Conservation (phyloP, 345 rosid species). For the Syzygium oleosum region DNA sequence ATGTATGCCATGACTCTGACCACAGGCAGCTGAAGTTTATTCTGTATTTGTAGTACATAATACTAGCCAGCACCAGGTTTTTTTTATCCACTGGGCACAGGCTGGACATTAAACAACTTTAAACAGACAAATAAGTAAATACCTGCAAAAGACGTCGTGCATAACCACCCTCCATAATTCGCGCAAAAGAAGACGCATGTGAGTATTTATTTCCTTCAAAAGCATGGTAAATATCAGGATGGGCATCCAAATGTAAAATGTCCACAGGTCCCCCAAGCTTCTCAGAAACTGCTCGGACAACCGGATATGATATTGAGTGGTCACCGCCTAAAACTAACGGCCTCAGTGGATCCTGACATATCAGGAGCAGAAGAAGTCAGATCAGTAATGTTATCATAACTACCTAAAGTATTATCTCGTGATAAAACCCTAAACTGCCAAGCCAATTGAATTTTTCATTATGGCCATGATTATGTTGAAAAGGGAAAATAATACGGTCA, state of each 20-base stretch:
- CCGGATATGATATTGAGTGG: conserved; percentile 90
- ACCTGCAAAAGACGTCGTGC: conserved; percentile 92
- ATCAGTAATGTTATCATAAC: neutral
- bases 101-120: neutral
- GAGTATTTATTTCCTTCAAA: conserved; percentile 93
- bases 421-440: neutral
- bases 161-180: conserved; percentile 98
- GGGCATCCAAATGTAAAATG: conserved; percentile 97
- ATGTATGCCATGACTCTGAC: neutral
- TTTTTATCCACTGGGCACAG: neutral
- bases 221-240: conserved; percentile 83
- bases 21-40: neutral
- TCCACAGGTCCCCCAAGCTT: conserved; percentile 97
- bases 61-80: neutral
- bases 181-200: conserved; percentile 97
- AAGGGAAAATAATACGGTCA: neutral
- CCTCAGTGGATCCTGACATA: conserved; percentile 61
- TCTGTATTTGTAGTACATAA: neutral
- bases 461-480: neutral
- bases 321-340: conserved; percentile 96
- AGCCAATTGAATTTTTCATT: neutral
- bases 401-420: neutral
- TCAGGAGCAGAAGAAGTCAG: neutral
- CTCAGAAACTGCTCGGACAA: conserved; percentile 88
- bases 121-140: neutral